Conservation (phyloP, 2,329 filamentous ascomycete species). For the Penicillium sp. region DNA sequence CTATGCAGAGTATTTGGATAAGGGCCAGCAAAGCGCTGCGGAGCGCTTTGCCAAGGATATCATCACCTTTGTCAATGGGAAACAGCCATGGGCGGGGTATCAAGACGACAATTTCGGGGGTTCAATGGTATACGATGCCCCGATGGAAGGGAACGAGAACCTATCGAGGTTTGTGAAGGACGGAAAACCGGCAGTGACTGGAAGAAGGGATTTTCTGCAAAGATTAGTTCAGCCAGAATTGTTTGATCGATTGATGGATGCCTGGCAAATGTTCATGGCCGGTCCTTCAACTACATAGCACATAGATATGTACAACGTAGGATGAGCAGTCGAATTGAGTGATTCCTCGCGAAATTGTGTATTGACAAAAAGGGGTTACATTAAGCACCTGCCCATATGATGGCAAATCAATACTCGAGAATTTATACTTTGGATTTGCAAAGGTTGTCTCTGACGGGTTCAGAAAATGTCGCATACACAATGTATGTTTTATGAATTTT, state of each 20-base stretch:
- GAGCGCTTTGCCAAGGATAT: background rate
- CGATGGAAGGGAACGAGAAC: background rate
- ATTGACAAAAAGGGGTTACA: too few species aligned
- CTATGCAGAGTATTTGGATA: background rate
- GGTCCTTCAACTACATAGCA: too few species aligned
- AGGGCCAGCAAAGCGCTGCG: background rate
- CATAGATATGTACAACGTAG: too few species aligned
- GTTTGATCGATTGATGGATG: background rate
- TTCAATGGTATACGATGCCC: background rate
- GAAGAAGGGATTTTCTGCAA: background rate
- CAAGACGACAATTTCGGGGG: background rate
- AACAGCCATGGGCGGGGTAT: background rate
- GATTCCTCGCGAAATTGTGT: too few species aligned
- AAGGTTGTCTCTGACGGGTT: too few species aligned
- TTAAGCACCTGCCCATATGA: too few species aligned
- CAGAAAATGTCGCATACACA: too few species aligned
- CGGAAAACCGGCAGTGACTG: background rate
- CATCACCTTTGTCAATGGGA: background rate
- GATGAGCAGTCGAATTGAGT: too few species aligned
- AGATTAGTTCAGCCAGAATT: background rate
- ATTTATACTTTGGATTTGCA: too few species aligned
- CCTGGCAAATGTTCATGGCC: background rate
- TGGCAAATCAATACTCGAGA: too few species aligned
- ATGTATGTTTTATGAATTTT: background rate
- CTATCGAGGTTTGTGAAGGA: background rate